Evolutionary conservation across 2,329 filamentous ascomycete species (phyloP).

Genomic region (Colletotrichum lupini): DNA sequence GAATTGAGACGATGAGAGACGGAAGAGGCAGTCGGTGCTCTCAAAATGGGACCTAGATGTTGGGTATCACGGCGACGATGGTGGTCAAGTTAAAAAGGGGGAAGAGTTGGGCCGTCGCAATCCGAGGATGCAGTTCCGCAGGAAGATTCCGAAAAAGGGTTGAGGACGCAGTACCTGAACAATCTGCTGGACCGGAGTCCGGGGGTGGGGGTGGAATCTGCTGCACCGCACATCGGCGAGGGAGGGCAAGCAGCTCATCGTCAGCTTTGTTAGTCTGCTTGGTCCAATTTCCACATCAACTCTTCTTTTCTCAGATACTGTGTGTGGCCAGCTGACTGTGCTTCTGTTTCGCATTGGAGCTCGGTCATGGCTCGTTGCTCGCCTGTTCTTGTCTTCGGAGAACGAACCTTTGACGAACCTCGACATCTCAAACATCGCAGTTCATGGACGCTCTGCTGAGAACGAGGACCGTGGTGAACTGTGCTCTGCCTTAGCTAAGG

Average conservation of each 20-base stretch:
- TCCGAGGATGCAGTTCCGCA: conserved; percentile 32
- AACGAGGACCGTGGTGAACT: conserved; percentile 10
- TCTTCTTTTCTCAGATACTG: not conserved
- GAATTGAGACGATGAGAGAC: conserved; percentile 10
- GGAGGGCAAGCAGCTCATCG: not conserved
- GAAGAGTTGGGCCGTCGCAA: conserved; percentile 34
- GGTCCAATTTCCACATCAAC: not conserved
- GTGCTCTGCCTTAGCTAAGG: not conserved
- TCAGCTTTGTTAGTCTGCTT: not conserved
- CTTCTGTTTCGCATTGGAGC: conserved; percentile 23
- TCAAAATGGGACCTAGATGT: conserved; percentile 1
- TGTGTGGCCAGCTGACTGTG: not conserved
- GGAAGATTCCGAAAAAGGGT: conserved; percentile 24
- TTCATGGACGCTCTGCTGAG: not conserved
- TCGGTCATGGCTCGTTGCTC: conserved; percentile 16
- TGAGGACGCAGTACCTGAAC: conserved; percentile 5
- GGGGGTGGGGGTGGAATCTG: conserved; percentile 28
- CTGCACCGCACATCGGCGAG: not conserved
- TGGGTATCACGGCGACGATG: not conserved
- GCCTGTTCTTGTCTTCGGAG: not conserved
- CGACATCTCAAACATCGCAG: not conserved
- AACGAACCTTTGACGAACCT: not conserved
- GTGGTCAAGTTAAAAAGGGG: not conserved
- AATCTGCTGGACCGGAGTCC: conserved; percentile 25
- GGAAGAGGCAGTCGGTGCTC: not conserved